Evolutionary conservation across 2,329 filamentous ascomycete genomes (phyloP).

Genomic region (Achaetomium macrosporum): DNA sequence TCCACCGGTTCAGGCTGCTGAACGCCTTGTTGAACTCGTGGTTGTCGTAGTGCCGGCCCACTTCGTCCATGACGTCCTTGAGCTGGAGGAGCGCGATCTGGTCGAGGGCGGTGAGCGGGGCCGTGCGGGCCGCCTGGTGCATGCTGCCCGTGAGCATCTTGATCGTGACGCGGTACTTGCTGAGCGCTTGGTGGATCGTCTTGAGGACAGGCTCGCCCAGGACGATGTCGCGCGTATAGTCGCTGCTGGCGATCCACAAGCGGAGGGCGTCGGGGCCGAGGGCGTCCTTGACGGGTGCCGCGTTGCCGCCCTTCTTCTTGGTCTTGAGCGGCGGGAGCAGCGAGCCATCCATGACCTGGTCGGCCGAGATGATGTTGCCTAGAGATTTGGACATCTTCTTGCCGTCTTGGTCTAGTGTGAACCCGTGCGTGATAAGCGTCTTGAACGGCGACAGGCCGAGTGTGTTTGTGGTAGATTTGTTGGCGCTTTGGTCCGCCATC

Average conservation of each 20-base stretch:
- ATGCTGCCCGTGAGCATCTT: constrained; percentile 84
- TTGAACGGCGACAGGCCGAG: constrained; percentile 64
- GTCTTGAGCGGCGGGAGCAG: constrained; percentile 64
- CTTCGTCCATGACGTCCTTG: constrained; percentile 55
- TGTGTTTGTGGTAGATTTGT: constrained; percentile 28
- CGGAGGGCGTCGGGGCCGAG: constrained; percentile 83
- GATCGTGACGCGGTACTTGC: constrained; percentile 84
- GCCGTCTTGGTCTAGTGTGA: constrained; percentile 82
- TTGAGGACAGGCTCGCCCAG: constrained; percentile 74
- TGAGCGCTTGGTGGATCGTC: constrained; percentile 66
- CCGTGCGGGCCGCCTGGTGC: constrained; percentile 45
- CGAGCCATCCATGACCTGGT: constrained; percentile 78
- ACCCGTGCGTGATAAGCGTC: constrained; percentile 90
- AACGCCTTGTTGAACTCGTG: constrained; percentile 81
- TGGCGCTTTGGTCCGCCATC: constrained; percentile 38
- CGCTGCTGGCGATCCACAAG: constrained; percentile 84
- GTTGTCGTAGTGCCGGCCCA: constrained; percentile 58
- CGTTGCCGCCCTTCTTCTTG: constrained; percentile 41
- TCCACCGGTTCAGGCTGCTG: constrained; percentile 69
- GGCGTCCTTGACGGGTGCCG: constrained; percentile 50
- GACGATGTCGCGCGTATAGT: constrained; percentile 83
- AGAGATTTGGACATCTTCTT: constrained; percentile 99
- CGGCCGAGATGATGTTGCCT: constrained; percentile 77
- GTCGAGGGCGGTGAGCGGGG: constrained; percentile 56
- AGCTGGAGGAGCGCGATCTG: constrained; percentile 75